Base-by-base conservation (phyloP, 768 basidiomycete species). In the Boletus sp. region DNA sequence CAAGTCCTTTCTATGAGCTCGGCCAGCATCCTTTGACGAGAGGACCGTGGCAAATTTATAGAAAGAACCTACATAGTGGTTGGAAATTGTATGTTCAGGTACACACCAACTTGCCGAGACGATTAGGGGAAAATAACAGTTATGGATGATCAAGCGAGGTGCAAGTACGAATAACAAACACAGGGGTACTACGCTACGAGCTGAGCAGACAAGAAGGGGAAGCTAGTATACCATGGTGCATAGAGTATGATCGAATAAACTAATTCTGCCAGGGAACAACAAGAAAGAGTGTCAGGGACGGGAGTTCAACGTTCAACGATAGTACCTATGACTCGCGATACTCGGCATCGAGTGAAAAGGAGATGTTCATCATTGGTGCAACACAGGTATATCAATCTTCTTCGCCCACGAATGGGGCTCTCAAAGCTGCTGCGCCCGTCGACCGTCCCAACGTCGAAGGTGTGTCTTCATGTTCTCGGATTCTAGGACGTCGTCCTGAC, bases 361-460 rank as follows among this genome's bases (percentile, higher is more conserved):
- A 30, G n/a, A 29, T 37, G 30, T 51, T 39, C 54, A 40, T 29
- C 51, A 50, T 40, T 8, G 46, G 48, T 48, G 32, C 35, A 47
- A 28, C 33, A 44, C 35, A 41, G 29, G 12, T 9, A 11, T 30
- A 30, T 62, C 54, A 61, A 33, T 47, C 47, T 14, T 45, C 53
- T 36, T 53, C 52, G 28, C 47, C 45, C n/a, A 28, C 44, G 24
- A 50, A 45, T 5, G 52, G 39, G 30, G 55, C 47, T 45, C 57
- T 65, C 55, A 64, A 51, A 54, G 52, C 56, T 39, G 64, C 50
- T 17, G 47, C 41, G 35, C 72, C 70, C 36, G 63, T 51, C 42
- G 72, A 61, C 50, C 66, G 70, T 47, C 70, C 68, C 40, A 71
- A 41, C 3, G 70, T 72, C 3, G 62, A 63, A 11, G 64, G 58